These are phyloP conservation scores for Colletotrichum sp. DNA, from an alignment of 2,329 filamentous ascomycete species.

Conservation along the genomic window DNA sequence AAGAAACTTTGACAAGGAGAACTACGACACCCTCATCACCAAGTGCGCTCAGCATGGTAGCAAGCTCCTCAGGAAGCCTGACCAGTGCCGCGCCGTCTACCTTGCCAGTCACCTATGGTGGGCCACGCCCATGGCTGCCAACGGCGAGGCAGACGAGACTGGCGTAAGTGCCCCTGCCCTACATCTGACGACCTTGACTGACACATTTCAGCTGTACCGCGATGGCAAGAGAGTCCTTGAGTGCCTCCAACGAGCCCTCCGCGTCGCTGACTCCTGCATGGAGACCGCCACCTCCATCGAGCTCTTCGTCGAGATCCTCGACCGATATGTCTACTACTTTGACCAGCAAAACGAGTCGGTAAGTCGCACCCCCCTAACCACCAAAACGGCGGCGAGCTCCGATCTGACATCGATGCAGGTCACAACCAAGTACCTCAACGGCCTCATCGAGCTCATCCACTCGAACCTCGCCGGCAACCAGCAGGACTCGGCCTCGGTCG, in stretches of 20 bases:
- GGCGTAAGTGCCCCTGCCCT: constrained; percentile 60
- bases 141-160: constrained; percentile 81
- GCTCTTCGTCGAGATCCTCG: constrained; percentile 97
- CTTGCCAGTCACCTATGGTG: constrained; percentile 98
- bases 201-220: constrained; percentile 77
- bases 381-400: background rate
- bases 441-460: constrained; percentile 96
- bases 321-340: constrained; percentile 99
- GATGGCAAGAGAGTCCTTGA: constrained; percentile 97
- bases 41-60: constrained; percentile 97
- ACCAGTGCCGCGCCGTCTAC: constrained; percentile 96
- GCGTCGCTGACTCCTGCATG: constrained; percentile 98
- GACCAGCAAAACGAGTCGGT: constrained; percentile 98
- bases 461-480: constrained; percentile 90
- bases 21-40: constrained; percentile 98
- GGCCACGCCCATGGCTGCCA: constrained; percentile 82
- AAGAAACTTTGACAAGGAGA: constrained; percentile 91
- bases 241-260: constrained; percentile 91
- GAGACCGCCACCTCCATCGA: constrained; percentile 97
- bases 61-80: constrained; percentile 95
- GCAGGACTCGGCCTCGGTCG: constrained; percentile 80
- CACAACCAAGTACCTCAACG: constrained; percentile 97
- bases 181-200: constrained; percentile 23
- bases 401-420: constrained; percentile 51
- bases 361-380: constrained; percentile 28